Evolutionary conservation across 2,329 filamentous ascomycete genomes (phyloP).

Genomic region (Fusarium scirpi): DNA sequence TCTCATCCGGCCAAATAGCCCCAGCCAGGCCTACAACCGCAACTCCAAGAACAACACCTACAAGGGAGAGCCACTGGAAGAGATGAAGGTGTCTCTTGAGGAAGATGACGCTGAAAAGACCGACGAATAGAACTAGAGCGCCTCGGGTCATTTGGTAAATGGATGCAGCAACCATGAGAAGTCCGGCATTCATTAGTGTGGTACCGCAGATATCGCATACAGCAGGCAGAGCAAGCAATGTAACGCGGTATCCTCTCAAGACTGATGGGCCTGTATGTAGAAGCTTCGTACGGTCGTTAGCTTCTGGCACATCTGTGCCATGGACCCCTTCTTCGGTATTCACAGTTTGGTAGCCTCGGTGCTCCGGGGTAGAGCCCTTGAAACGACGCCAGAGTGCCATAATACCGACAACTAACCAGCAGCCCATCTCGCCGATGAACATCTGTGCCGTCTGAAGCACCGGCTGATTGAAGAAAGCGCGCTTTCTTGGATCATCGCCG

Average conservation of each 20-base stretch:
- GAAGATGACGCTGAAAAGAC: conserved; percentile 93
- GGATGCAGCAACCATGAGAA: conserved; percentile 92
- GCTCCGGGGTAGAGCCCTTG: conserved; percentile 57
- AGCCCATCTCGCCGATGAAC: conserved; percentile 96
- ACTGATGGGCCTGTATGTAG: conserved; percentile 69
- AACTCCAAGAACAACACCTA: conserved; percentile 89
- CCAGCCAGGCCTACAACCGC: conserved; percentile 91
- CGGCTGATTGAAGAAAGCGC: conserved; percentile 87
- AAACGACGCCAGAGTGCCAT: conserved; percentile 75
- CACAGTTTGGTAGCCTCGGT: conserved; percentile 75
- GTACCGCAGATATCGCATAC: conserved; percentile 95
- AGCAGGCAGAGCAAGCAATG: conserved; percentile 85
- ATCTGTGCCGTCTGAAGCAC: conserved; percentile 97
- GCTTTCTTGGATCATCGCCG: conserved; percentile 72
- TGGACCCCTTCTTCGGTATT: conserved; percentile 61
- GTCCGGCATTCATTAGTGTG: conserved; percentile 95
- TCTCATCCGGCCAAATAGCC: conserved; percentile 78
- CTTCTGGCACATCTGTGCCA: conserved; percentile 58
- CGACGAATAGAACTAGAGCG: conserved; percentile 94
- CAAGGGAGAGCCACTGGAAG: conserved; percentile 94
- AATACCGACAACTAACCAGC: conserved; percentile 87
- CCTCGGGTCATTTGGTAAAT: conserved; percentile 99
- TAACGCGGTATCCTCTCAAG: conserved; percentile 76
- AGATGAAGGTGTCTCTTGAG: conserved; percentile 80
- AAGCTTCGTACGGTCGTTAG: conserved; percentile 47